Conservation (phyloP, 2,329 filamentous ascomycete species). For the Cadophora luteo-olivacea region DNA sequence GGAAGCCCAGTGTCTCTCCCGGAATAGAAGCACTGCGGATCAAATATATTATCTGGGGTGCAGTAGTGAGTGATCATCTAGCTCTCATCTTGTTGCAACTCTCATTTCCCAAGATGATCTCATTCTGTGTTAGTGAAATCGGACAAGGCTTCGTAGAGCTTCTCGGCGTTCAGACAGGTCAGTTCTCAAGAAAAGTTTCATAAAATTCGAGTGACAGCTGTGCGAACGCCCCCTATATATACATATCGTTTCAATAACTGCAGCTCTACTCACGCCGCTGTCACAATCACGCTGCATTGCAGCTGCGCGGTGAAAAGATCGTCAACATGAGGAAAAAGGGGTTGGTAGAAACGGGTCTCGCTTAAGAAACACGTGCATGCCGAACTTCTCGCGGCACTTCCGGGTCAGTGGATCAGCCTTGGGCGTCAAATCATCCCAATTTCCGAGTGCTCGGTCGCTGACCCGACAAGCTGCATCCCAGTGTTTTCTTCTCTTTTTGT, state of each 20-base stretch:
- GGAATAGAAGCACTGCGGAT: conserved; percentile 12
- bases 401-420: conserved; percentile 8
- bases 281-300: conserved; percentile 11
- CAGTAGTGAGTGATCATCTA: conserved; percentile 11
- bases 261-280: not conserved
- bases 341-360: conserved; percentile 10
- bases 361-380: conserved; percentile 3
- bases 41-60: conserved; percentile 4
- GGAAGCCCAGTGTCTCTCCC: conserved; percentile 5
- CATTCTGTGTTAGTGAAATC: conserved; percentile 6
- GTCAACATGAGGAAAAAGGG: conserved; percentile 9
- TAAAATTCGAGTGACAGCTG: not conserved
- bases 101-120: conserved; percentile 12
- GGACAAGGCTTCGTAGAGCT: too few species aligned
- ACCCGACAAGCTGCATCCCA: conserved; percentile 17
- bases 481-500: conserved; percentile 14
- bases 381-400: conserved; percentile 5
- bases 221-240: not conserved
- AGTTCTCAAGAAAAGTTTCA: not conserved
- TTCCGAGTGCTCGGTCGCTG: conserved; percentile 17
- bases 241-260: conserved; percentile 4
- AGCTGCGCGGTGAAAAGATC: not conserved
- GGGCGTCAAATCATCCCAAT: conserved; percentile 13
- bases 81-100: not conserved
- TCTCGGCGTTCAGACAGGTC: not conserved